Base-by-base conservation (phyloP, 345 rosid species). In the Balakata baccata region DNA sequence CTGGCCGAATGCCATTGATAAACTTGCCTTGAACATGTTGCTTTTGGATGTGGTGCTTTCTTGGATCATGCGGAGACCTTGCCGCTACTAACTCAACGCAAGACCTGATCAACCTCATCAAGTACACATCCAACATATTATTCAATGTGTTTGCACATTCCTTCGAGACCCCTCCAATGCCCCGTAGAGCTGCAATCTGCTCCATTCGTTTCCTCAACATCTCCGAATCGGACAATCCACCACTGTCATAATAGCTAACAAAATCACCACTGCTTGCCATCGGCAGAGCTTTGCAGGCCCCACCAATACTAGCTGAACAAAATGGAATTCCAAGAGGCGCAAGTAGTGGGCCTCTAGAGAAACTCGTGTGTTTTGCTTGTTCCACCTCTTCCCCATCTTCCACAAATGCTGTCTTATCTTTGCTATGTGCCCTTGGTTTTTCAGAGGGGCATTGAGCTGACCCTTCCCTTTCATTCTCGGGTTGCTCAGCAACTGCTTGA, bases 291-390 rank as follows among this genome's bases (percentile, higher is more conserved):
- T 80, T 91, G 77, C 81, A 85, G 75, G 87, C 70, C 79, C 89
- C 88, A 66, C 95, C 91, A 12, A 82, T 61, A 66, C 95, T 91
- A 74, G 93, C 87, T 50, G 95, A 78, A 75, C 89, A 87, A 75
- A 82, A 83, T 59, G 98, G 89, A 77, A 93, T 83, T 57, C 97
- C 97, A 9, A 91, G 87, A 0, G 99, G 99, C 13, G 99, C 94
- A 71, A 64, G 73, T 34, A 93, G 81, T 81, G 86, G 88, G 75
- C 78, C 75, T 66, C 80, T 84, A 46, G 86, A 86, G 71, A 82
- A 82, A 79, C 61, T 69, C 67, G 69, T 74, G 64, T 58, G 79
- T 74, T 77, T 83, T 59, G 47, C 80, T 64, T 85, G 88, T 76
- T 83, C 90, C 78, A 79, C 87, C 69, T 84, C 93, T 61, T 82